phyloP scores from a whole-genome alignment of 306 rosid genomes.

The Sphenostylis stenocarpa region DNA sequence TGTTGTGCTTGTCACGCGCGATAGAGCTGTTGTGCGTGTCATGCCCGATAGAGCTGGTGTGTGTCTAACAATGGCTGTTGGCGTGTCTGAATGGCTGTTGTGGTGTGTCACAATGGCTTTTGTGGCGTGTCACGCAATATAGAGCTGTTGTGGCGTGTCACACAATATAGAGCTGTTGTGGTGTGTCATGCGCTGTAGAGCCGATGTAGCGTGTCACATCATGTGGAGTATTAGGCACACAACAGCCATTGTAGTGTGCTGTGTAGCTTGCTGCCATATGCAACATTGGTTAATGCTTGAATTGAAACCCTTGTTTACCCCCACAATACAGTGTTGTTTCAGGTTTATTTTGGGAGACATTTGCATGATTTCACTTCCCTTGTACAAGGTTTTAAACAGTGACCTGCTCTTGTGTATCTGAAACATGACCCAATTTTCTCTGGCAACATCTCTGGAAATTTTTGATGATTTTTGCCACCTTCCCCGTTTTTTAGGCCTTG shows the following conservation, averaged over 20 bases:
- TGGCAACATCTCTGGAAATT: neutral
- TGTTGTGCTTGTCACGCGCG: neutral
- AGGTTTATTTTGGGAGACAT: neutral
- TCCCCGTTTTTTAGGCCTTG: neutral
- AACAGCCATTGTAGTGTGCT: too few relatives aligned
- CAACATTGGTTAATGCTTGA: neutral
- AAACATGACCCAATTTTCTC: neutral
- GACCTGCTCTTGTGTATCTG: neutral
- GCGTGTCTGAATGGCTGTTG: too few relatives aligned
- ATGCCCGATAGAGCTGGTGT: neutral
- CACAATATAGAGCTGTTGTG: too few relatives aligned
- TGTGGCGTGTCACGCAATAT: too few relatives aligned
- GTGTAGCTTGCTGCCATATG: neutral
- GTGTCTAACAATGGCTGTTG: too few relatives aligned
- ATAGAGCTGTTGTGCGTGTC: neutral
- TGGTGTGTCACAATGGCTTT: too few relatives aligned
- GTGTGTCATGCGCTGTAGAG: neutral
- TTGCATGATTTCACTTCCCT: neutral
- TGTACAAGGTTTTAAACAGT: neutral
- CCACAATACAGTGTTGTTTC: neutral
- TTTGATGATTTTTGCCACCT: neutral
- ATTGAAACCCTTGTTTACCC: neutral
- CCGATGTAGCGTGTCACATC: neutral
- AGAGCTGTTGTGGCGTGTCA: too few relatives aligned
- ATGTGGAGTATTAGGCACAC: too few relatives aligned